These are phyloP conservation scores for Lentinula lateritia DNA, from an alignment of 768 basidiomycete species.

Conservation along the genomic window DNA sequence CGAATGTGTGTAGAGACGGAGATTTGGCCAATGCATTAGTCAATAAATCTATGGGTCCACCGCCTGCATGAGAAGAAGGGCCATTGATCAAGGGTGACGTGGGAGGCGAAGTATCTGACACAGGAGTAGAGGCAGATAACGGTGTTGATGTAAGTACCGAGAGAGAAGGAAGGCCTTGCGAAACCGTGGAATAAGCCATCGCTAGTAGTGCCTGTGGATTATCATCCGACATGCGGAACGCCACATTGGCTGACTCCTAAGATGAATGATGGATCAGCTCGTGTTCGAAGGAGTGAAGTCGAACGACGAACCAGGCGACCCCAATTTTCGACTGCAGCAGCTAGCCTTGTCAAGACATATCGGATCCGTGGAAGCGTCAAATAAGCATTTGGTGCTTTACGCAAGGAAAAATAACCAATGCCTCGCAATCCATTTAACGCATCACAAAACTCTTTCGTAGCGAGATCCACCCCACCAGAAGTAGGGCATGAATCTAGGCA, in stretches of 20 bases:
- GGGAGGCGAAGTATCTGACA: background rate
- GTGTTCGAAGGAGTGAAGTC: background rate
- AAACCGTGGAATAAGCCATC: background rate
- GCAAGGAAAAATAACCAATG: constrained; percentile 44
- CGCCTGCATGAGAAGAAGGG: background rate
- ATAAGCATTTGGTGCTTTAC: constrained; percentile 47
- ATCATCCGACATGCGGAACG: constrained; percentile 50
- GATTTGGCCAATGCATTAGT: constrained; percentile 32
- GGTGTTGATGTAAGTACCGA: background rate
- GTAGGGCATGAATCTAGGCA: constrained; percentile 26
- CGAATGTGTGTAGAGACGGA: constrained; percentile 41
- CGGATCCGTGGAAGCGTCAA: constrained; percentile 45
- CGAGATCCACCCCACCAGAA: constrained; percentile 17
- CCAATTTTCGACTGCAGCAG: constrained; percentile 39
- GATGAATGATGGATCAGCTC: background rate
- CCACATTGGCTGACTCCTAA: constrained; percentile 49
- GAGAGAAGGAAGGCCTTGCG: background rate
- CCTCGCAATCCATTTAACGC: constrained; percentile 30
- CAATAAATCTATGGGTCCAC: constrained; percentile 28
- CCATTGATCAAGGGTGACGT: background rate
- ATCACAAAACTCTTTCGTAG: constrained; percentile 32
- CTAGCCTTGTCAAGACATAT: constrained; percentile 39
- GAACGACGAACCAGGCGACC: constrained; percentile 37
- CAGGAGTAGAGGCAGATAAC: background rate
- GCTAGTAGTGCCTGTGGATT: constrained; percentile 13